These are phyloP conservation scores for Parsonsia alboflavescens DNA, from an alignment of 257 asterid genomes.

Conservation along the genomic window DNA sequence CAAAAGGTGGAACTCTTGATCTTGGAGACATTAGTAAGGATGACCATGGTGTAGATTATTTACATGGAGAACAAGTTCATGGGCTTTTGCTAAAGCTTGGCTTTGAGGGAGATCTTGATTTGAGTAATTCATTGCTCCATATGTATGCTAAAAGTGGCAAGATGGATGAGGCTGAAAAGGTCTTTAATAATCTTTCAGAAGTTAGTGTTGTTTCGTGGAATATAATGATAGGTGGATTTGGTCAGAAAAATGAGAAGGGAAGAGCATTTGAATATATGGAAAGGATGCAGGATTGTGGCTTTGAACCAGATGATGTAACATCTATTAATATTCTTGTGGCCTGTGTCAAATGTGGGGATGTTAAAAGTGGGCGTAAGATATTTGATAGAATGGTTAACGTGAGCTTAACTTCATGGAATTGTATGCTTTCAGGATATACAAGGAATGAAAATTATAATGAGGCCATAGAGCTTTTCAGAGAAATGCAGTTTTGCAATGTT, in stretches of 20 bases:
- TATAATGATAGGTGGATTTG: slow-evolving; percentile 70
- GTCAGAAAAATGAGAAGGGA: slow-evolving; percentile 31
- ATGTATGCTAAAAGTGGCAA: slow-evolving; percentile 52
- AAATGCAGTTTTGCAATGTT: slow-evolving; percentile 53
- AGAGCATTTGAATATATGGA: slow-evolving; percentile 44
- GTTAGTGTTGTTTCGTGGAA: slow-evolving; percentile 72
- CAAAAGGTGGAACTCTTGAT: slow-evolving; percentile 32
- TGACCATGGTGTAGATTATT: slow-evolving; percentile 18
- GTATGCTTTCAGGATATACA: slow-evolving; percentile 57
- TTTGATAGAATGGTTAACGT: slow-evolving; percentile 46
- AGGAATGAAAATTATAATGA: slow-evolving; percentile 46
- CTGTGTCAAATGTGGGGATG: slow-evolving; percentile 57
- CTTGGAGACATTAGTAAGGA: slow-evolving; percentile 18
- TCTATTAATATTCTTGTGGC: slow-evolving; percentile 52
- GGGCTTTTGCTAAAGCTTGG: slow-evolving; percentile 56
- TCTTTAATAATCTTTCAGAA: slow-evolving; percentile 40
- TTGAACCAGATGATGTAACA: slow-evolving; percentile 62
- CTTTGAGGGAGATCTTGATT: slow-evolving; percentile 40
- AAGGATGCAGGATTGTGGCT: slow-evolving; percentile 47
- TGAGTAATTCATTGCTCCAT: slow-evolving; percentile 64
- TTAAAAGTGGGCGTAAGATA: slow-evolving; percentile 40
- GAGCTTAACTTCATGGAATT: slow-evolving; percentile 66
- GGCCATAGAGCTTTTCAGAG: slow-evolving; percentile 51
- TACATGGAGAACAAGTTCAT: slow-evolving; percentile 50
- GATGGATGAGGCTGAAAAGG: slow-evolving; percentile 56